Evolutionary conservation across 495 filamentous ascomycete genomes (phyloP).

Genomic region (Amphirosellinia nigrospora): DNA sequence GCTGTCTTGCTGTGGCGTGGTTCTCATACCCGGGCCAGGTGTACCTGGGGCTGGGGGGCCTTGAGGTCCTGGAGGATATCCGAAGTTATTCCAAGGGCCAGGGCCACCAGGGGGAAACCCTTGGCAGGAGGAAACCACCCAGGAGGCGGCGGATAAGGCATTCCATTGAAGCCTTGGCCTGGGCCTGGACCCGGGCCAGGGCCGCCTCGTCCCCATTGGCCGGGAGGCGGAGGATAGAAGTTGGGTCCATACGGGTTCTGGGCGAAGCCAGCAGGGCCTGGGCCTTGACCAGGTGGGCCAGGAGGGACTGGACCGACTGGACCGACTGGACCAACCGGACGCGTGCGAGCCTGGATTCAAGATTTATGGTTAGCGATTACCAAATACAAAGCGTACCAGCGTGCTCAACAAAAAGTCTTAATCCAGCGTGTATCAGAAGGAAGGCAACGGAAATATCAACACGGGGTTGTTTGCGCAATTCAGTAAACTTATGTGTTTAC

Average conservation of each 20-base stretch:
- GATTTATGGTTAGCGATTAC: constrained; percentile 12
- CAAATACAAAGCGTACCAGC: constrained; percentile 33
- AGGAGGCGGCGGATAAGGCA: constrained; percentile 65
- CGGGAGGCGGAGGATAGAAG: constrained; percentile 58
- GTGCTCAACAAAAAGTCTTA: constrained; percentile 13
- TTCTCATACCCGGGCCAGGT: constrained; percentile 46
- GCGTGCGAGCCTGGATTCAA: constrained; percentile 45
- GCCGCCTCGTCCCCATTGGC: constrained; percentile 63
- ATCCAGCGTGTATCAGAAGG: constrained; percentile 76
- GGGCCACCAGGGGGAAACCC: constrained; percentile 71
- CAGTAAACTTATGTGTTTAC: constrained; percentile 79
- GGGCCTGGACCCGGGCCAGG: constrained; percentile 48
- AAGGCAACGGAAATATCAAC: constrained; percentile 99
- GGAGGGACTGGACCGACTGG: constrained; percentile 41
- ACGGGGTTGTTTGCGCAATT: constrained; percentile 82
- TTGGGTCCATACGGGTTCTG: constrained; percentile 55
- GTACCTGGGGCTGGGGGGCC: constrained; percentile 42
- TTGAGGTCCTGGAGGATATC: constrained; percentile 53
- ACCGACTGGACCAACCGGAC: constrained; percentile 40
- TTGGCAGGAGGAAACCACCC: constrained; percentile 85
- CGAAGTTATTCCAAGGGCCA: constrained; percentile 62
- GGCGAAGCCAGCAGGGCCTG: constrained; percentile 62
- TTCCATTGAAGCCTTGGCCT: constrained; percentile 47
- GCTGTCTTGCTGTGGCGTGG: constrained; percentile 43
- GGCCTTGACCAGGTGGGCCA: constrained; percentile 36